phyloP scores from a whole-genome alignment of 2,329 filamentous ascomycete species.

The Fusarium sp. region DNA sequence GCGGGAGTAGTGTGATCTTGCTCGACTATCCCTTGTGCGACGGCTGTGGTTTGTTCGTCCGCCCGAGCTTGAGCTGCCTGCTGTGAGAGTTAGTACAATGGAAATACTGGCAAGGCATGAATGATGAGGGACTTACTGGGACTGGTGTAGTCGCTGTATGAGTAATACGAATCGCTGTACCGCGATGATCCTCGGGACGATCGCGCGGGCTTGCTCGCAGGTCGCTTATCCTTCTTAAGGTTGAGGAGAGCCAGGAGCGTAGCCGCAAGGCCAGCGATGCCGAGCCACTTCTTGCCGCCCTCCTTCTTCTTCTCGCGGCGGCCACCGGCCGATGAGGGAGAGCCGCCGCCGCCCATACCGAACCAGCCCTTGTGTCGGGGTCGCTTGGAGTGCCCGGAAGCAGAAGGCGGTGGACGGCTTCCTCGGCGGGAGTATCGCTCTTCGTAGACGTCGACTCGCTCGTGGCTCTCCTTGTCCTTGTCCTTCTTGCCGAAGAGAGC shows the following conservation, averaged over 20 bases:
- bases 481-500: slow-evolving; percentile 68
- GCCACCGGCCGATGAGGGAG: slow-evolving; percentile 50
- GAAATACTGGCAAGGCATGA: background rate
- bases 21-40: slow-evolving; percentile 47
- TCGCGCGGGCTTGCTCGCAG: slow-evolving; percentile 51
- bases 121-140: slow-evolving; percentile 58
- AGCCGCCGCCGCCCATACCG: slow-evolving; percentile 56
- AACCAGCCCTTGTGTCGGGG: slow-evolving; percentile 67
- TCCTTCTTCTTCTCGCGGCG: slow-evolving; percentile 59
- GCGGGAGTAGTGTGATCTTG: slow-evolving; percentile 48
- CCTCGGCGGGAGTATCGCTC: slow-evolving; percentile 66
- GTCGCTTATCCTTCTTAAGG: slow-evolving; percentile 60
- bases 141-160: slow-evolving; percentile 59
- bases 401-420: slow-evolving; percentile 48
- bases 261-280: slow-evolving; percentile 60
- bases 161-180: slow-evolving; percentile 64
- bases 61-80: slow-evolving; percentile 59
- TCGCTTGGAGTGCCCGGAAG: slow-evolving; percentile 56
- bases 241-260: slow-evolving; percentile 64
- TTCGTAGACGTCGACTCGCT: slow-evolving; percentile 68
- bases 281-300: slow-evolving; percentile 61
- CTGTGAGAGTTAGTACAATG: slow-evolving; percentile 35
- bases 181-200: slow-evolving; percentile 54
- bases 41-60: slow-evolving; percentile 52
- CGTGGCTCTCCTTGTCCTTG: slow-evolving; percentile 59